Percentiles rank a stretch among this genome's conserved stretches.
These are phyloP conservation scores for Daldinia vernicosa DNA, from an alignment of 495 filamentous ascomycete species.

Conservation along the genomic window DNA sequence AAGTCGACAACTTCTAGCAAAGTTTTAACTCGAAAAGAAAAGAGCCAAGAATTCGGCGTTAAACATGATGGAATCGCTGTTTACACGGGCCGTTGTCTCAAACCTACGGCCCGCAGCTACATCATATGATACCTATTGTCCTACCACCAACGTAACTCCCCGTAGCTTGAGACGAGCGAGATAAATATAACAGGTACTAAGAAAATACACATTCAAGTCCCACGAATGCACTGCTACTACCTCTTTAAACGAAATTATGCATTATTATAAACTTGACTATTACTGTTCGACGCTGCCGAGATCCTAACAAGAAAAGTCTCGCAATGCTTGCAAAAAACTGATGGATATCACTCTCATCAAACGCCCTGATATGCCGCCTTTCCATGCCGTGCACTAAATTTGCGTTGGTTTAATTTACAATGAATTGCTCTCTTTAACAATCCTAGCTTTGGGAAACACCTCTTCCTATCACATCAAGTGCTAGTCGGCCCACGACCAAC, in stretches of 20 bases:
- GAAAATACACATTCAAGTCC: too few species aligned
- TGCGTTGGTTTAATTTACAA: neutral
- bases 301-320: neutral
- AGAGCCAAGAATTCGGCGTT: slow-evolving; percentile 12
- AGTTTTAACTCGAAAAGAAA: neutral
- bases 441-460: neutral
- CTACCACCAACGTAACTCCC: too few species aligned
- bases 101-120: slow-evolving; percentile 9
- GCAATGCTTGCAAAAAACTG: slow-evolving; percentile 13
- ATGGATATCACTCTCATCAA: slow-evolving; percentile 14
- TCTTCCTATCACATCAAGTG: slow-evolving; percentile 13
- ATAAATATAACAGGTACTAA: too few species aligned
- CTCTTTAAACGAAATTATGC: neutral
- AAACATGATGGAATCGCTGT: slow-evolving; percentile 38
- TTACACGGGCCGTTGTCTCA: slow-evolving; percentile 19
- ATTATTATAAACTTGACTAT: neutral
- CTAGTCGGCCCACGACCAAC: slow-evolving; percentile 51
- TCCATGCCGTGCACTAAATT: slow-evolving; percentile 5
- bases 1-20: too few species aligned
- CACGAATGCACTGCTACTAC: too few species aligned
- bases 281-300: neutral
- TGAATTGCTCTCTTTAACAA: neutral
- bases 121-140: too few species aligned
- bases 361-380: slow-evolving; percentile 22
- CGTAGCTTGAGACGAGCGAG: too few species aligned